Percentiles rank a stretch among this genome's conserved stretches.
Evolutionary conservation across 768 basidiomycete genomes (phyloP).

Genomic region (Mycena crocata): DNA sequence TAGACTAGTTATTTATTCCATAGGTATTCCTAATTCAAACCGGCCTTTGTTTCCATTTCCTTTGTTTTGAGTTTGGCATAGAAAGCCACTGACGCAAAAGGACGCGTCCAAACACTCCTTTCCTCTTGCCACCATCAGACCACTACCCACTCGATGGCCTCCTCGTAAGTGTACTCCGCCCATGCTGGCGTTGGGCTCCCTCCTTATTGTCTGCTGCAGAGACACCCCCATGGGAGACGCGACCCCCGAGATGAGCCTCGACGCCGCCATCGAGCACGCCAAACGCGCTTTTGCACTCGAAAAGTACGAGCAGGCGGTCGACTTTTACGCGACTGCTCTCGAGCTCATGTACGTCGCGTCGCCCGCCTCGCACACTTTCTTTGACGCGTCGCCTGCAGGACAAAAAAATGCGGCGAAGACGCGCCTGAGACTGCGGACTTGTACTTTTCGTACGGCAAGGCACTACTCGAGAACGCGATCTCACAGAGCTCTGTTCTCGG

Average conservation of each 20-base stretch:
- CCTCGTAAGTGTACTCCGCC: conserved; percentile 7
- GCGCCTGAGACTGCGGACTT: conserved; percentile 88
- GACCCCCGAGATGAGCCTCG: conserved; percentile 50
- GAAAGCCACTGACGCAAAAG: conserved; percentile 12
- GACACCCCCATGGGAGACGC: conserved; percentile 42
- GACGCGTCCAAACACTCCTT: conserved; percentile 21
- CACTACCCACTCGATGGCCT: conserved; percentile 5
- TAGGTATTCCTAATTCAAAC: conserved; percentile 14
- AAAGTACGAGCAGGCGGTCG: conserved; percentile 88
- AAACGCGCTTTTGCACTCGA: conserved; percentile 90
- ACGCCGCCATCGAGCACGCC: conserved; percentile 77
- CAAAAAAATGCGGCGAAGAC: conserved; percentile 80
- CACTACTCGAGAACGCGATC: conserved; percentile 93
- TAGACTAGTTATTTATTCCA: conserved; percentile 23
- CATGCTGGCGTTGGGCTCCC: not conserved
- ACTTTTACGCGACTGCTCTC: conserved; percentile 85
- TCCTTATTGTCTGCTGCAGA: not conserved
- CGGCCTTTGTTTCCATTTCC: conserved; percentile 13
- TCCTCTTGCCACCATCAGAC: conserved; percentile 26
- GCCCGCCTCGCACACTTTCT: conserved; percentile 11
- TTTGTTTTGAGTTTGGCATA: conserved; percentile 7
- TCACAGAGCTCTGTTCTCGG: conserved; percentile 88
- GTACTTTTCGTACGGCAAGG: conserved; percentile 92
- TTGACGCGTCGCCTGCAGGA: conserved; percentile 57
- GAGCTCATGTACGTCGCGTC: conserved; percentile 80